phyloP scores from a whole-genome alignment of 805 yeast genomes.

The Monosporozyma solicola region DNA sequence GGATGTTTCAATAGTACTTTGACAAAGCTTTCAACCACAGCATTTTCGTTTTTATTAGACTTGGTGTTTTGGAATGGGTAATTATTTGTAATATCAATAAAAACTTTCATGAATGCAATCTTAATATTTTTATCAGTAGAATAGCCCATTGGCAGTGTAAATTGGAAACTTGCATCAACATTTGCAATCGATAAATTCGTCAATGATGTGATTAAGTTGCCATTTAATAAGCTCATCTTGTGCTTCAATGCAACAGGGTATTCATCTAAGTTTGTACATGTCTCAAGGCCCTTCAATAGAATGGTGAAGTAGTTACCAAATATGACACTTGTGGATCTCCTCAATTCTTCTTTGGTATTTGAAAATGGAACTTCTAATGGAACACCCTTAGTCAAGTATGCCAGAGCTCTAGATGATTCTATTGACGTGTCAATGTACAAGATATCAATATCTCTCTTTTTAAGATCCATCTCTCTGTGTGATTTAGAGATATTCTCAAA shows the following conservation, averaged over 20 bases:
- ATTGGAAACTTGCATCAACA: constrained; percentile 63
- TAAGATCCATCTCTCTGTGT: constrained; percentile 25
- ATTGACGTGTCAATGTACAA: constrained; percentile 46
- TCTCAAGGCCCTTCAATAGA: constrained; percentile 36
- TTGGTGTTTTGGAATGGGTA: constrained; percentile 13
- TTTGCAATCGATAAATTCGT: constrained; percentile 62
- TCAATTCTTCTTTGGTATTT: constrained; percentile 39
- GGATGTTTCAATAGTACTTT: constrained; percentile 29
- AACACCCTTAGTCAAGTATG: constrained; percentile 43
- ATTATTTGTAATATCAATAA: constrained; percentile 48
- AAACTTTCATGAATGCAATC: constrained; percentile 64
- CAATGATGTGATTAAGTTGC: constrained; percentile 53
- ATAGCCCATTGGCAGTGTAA: constrained; percentile 68
- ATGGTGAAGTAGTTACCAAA: constrained; percentile 63
- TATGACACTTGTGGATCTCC: constrained; percentile 46
- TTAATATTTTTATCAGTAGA: constrained; percentile 56
- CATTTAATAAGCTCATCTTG: constrained; percentile 46
- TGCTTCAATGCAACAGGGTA: constrained; percentile 34
- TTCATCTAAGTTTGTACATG: constrained; percentile 21
- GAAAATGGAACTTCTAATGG: constrained; percentile 51
- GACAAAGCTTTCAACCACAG: constrained; percentile 20
- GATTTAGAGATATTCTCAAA: constrained; percentile 18
- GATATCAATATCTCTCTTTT: constrained; percentile 35
- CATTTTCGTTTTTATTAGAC: constrained; percentile 19
- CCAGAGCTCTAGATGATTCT: constrained; percentile 49